Percentiles rank a stretch among this genome's conserved stretches.
Evolutionary conservation across 2,329 filamentous ascomycete species (phyloP).

Genomic region (Pestalotiopsis sp.): DNA sequence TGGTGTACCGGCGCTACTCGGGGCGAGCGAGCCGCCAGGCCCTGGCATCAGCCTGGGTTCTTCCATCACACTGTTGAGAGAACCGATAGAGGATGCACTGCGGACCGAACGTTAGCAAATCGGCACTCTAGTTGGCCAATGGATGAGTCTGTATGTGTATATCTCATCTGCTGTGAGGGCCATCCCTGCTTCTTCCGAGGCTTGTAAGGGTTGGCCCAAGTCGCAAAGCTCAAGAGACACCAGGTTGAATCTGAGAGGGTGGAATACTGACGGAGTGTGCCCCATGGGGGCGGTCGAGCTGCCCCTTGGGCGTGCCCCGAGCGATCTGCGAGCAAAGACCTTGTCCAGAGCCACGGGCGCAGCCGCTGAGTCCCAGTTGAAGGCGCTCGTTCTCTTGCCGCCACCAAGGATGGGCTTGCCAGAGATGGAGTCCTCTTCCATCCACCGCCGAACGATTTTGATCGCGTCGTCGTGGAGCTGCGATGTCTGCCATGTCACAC

Average conservation of each 20-base stretch:
- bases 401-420: slow-evolving; percentile 51
- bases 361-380: slow-evolving; percentile 62
- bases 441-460: slow-evolving; percentile 65
- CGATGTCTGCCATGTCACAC: slow-evolving; percentile 61
- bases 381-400: slow-evolving; percentile 49
- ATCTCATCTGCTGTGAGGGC: too few species aligned
- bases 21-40: slow-evolving; percentile 3
- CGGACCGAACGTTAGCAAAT: neutral
- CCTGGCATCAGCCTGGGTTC: neutral
- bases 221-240: neutral
- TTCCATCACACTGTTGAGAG: neutral
- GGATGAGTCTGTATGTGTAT: neutral
- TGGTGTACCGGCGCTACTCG: neutral
- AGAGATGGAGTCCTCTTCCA: slow-evolving; percentile 64
- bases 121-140: neutral
- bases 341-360: slow-evolving; percentile 52
- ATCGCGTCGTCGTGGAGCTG: slow-evolving; percentile 55
- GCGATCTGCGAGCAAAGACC: slow-evolving; percentile 41
- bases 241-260: neutral
- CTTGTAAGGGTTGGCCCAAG: neutral
- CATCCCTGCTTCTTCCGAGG: too few species aligned
- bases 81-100: slow-evolving; percentile 1
- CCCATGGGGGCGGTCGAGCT: slow-evolving; percentile 24
- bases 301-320: slow-evolving; percentile 26
- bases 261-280: slow-evolving; percentile 9